Evolutionary conservation across 768 basidiomycete genomes (phyloP), one percentile per base, ranked within the genome.

Genomic region (Mycena albidolilacea): DNA sequence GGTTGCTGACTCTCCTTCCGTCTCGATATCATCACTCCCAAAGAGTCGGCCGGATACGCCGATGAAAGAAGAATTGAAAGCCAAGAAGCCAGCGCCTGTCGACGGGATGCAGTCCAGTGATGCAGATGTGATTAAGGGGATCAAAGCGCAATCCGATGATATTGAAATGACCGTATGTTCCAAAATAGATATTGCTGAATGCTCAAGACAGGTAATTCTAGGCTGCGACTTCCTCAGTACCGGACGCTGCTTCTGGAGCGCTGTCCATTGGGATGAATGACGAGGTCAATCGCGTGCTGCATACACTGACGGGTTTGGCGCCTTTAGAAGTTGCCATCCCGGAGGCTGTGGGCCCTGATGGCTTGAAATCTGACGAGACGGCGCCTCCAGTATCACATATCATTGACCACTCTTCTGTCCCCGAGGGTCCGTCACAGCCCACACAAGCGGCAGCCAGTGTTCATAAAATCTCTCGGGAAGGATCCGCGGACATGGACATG

Each of bases 221-320:
- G 68, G 38, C 46, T 9, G 5, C 50, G 44, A 41, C 11, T 41
- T 11, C 48, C 8, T 41, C 60, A 17, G 50, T 14, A 52, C 17
- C 37, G 30, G 38, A 15, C 7, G 54, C 21, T 23, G 17, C 60
- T 64, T 38, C 69, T 39, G 43, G 48, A n/a, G 43, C 46, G 39
- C 44, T 68, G 30, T 41, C 54, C 7, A 15, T 67, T 19, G 65
- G 52, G 37, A 58, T 59, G 61, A 55, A 69, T 48, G 41, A 59
- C 14, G 58, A 73, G 50, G 67, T 73, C 39, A 64, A 44, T 43
- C 57, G 72, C 11, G 72, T 73, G n/a, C 50, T 73, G 38, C 67
- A 38, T 19, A 69, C 46, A 17, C 37, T 69, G 57, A 60, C 72
- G 44, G 55, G 30, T 41, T 38, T 58, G 21, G 55, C 21, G 54